Base-by-base conservation (phyloP, 2,329 filamentous ascomycete species). In the Rugonectria rugulosa region DNA sequence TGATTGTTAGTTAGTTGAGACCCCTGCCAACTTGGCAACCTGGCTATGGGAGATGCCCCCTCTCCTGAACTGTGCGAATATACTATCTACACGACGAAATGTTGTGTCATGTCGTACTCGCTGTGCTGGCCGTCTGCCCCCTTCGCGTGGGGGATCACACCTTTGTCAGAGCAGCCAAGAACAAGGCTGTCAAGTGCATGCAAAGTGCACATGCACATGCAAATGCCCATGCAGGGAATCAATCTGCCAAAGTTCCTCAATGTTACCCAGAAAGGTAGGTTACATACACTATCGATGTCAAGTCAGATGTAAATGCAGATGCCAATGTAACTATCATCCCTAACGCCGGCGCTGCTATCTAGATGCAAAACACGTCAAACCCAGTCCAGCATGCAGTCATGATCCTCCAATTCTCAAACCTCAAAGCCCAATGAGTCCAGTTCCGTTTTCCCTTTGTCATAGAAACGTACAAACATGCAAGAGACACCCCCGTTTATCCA, bases 291-390 rank as follows among this genome's bases (percentile, higher is more conserved):
- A 12, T 40, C 19, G 40, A 44, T 31, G 24, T 42, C n/a, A 43
- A 37, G 14, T 19, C 14, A 49, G 36, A 49, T 47, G 36, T 31
- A 50, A 7, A 43, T 55, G 26, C 45, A 24, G 44, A 48, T 44
- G 43, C 46, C 31, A 41, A 14, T 47, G 41, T 55, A 32, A n/a
- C 15, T 5, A 31, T 20, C 7, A 37, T 15, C 52, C 52, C 29
- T 43, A 36, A 43, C 52, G 52, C 52, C 52, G 14, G 38, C 52
- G 52, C 52, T 55, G 20, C 38, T 32, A 45, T 55, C 52, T 49
- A 44, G 34, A 55, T 55, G 40, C 31, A 32, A 49, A 49, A 43
- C 8, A 27, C 14, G 27, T 24, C 17, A 23, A 27, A 50, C 36
- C 6, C 19, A 40, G n/a, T 5, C 36, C 19, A 23, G 20, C 14